phyloP scores from a whole-genome alignment of 78 protist species.

The Dictyostelium citrinum region DNA sequence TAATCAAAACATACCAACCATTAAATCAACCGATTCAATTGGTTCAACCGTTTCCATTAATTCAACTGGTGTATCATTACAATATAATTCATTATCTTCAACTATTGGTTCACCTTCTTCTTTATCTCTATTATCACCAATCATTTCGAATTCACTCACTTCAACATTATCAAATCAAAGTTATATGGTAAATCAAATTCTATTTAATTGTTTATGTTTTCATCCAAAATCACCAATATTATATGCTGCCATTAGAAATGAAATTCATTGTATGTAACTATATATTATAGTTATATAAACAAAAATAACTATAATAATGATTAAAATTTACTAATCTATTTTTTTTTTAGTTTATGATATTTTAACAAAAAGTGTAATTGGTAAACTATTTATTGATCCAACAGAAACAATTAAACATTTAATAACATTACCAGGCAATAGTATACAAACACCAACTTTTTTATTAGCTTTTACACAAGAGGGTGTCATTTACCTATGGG shows the following conservation, averaged over 20 bases:
- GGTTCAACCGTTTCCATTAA: neutral
- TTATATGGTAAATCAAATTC: slow-evolving; percentile 11
- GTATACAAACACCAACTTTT: neutral
- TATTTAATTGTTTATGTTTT: slow-evolving; percentile 58
- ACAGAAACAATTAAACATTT: slow-evolving; percentile 24
- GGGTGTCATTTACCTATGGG: slow-evolving; percentile 41
- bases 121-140: neutral
- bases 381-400: slow-evolving; percentile 35
- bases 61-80: neutral
- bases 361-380: slow-evolving; percentile 25
- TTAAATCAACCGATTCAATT: slow-evolving; percentile 10
- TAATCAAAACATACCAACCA: neutral
- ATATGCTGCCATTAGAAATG: slow-evolving; percentile 67
- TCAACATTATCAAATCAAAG: neutral
- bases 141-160: neutral
- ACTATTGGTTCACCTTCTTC: neutral
- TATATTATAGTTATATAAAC: no score
- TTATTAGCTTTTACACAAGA: slow-evolving; percentile 28
- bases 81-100: neutral
- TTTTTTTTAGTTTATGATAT: slow-evolving; percentile 52
- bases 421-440: neutral
- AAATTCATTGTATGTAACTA: slow-evolving; percentile 47
- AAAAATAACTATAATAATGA: no score
- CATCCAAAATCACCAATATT: slow-evolving; percentile 42
- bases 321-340: no score